Base-by-base conservation (phyloP, 176 grass and related monocot species). In the Avena atlantica region DNA sequence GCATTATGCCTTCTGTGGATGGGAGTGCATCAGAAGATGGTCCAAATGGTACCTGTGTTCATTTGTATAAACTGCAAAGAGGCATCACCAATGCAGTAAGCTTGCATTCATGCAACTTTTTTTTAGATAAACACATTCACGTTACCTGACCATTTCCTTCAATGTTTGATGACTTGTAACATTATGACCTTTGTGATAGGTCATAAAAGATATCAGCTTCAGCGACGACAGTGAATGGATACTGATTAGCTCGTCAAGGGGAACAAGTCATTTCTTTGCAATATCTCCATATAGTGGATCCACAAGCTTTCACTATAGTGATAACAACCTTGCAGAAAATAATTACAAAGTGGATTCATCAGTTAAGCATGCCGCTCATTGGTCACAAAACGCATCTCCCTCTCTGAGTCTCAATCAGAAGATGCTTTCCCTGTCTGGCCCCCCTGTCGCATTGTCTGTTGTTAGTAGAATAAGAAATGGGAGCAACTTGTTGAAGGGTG, bases 171-270 rank as follows among this genome's bases (percentile, higher is more conserved):
- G 23, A 77, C 19, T 78, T 61, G 42, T 87, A 88, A 77, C 72
- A 48, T 77, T 84, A 74, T 83, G 50, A 72, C 62, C 76, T 87
- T 70, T 74, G 57, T 79, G 66, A 64, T 86, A 99, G 97, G 89
- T 99, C 63, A 99, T 96, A 92, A 95, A 99, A 87, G 97, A 99
- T 63, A 91, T 99, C 78, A 99, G 93, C 75, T 98, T 98, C 83
- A 99, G 97, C n/a, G 94, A 94, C 47, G 92, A 96, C 64, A 96
- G 94, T 72, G 88, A 99, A 52, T 99, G 97, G 97, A 96, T 99
- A 93, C 94, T 96, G 94, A 96, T 99, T 86, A 99, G 94, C 85
- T 96, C 93, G 50, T 99, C 97, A 48, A 92, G 91, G 67, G 97
- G 94, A 66, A 99, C 97, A 76, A 92, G 92, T 74, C 97, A 99